Evolutionary conservation across 2,329 filamentous ascomycete genomes (phyloP).

Genomic region (Biscogniauxia sp.): DNA sequence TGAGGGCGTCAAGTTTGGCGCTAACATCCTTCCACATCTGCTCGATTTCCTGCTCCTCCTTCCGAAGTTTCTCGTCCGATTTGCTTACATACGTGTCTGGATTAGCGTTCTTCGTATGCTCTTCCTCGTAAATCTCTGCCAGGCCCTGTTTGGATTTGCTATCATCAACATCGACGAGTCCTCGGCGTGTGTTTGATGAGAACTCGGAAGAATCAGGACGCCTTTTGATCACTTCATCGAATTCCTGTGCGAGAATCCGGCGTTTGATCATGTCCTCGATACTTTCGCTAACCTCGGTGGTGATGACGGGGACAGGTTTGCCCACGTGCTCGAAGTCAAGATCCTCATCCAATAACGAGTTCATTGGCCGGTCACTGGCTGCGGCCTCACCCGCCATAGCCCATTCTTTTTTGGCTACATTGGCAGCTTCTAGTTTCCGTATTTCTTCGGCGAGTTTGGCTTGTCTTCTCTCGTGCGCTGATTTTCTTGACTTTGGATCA

Average conservation of each 20-base stretch:
- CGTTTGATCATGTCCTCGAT: conserved; percentile 95
- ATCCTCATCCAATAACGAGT: conserved; percentile 91
- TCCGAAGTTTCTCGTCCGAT: conserved; percentile 76
- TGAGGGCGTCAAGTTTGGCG: conserved; percentile 80
- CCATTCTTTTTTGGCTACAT: conserved; percentile 89
- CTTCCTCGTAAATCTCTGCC: conserved; percentile 91
- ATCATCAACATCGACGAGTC: conserved; percentile 79
- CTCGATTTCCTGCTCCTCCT: conserved; percentile 80
- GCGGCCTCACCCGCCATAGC: conserved; percentile 83
- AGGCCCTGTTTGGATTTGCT: conserved; percentile 83
- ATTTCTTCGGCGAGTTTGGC: conserved; percentile 88
- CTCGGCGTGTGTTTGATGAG: conserved; percentile 60
- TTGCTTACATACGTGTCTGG: conserved; percentile 76
- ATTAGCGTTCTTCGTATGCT: conserved; percentile 76
- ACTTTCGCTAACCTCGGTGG: conserved; percentile 82
- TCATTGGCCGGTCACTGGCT: conserved; percentile 77
- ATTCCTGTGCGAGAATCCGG: conserved; percentile 83
- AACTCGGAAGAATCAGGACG: conserved; percentile 70
- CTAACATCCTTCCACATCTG: conserved; percentile 79
- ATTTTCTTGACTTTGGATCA: conserved; percentile 71
- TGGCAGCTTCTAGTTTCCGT: conserved; percentile 81
- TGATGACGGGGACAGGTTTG: conserved; percentile 93
- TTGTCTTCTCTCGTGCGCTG: conserved; percentile 82
- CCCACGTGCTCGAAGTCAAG: conserved; percentile 93
- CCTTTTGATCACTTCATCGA: conserved; percentile 85